Evolutionary conservation across 2,329 filamentous ascomycete genomes (phyloP).

Genomic region (Berkeleyomyces rouxiae): DNA sequence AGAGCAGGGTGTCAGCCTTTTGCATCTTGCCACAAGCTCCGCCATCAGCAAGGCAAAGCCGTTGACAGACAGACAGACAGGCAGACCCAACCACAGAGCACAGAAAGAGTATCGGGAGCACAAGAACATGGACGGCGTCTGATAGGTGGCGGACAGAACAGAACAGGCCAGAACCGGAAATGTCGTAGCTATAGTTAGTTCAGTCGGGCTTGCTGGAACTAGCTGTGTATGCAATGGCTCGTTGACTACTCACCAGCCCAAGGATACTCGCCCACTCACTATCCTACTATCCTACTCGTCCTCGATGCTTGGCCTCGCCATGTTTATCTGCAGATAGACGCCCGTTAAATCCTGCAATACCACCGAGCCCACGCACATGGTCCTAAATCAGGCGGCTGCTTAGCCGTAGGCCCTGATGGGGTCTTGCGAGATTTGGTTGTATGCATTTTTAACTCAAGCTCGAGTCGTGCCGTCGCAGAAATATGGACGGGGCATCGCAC

Average conservation of each 20-base stretch:
- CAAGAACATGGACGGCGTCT: too few relatives aligned
- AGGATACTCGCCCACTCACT: background rate
- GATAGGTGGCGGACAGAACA: too few relatives aligned
- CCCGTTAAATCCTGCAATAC: background rate
- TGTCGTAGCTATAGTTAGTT: too few relatives aligned
- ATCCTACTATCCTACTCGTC: background rate
- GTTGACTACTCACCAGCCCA: background rate
- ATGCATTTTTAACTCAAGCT: background rate
- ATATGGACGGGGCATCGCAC: background rate
- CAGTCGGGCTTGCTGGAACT: background rate
- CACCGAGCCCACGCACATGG: background rate
- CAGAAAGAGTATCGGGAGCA: too few relatives aligned
- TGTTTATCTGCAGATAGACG: background rate
- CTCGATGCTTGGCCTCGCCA: background rate
- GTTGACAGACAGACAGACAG: too few relatives aligned
- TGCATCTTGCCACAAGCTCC: too few relatives aligned
- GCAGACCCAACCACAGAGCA: too few relatives aligned
- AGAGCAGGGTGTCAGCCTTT: too few relatives aligned
- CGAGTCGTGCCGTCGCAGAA: background rate
- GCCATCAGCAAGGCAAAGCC: too few relatives aligned
- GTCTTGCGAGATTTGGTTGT: background rate
- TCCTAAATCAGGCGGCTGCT: background rate
- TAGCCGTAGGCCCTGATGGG: background rate
- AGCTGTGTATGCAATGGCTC: background rate
- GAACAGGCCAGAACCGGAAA: too few relatives aligned